A percentile compares a stretch with the other conserved stretches of the same genome.
These are phyloP conservation scores for barley (Hordeum vulgare) DNA, from an alignment of 176 grass and related monocot genomes.

Conservation along the genomic window DNA sequence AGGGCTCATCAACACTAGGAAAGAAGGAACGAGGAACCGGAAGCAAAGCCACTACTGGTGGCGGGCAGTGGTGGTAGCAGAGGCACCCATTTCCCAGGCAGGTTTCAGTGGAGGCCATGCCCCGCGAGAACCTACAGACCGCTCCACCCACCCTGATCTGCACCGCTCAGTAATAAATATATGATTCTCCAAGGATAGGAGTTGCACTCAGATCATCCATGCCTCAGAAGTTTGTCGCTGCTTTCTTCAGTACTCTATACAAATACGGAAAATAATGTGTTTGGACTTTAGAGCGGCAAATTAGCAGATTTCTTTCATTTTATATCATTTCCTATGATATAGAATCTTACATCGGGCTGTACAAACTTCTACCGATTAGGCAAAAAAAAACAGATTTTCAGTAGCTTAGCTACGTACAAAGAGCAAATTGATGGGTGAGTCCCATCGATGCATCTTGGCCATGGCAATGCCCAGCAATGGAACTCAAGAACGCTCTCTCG, in stretches of 20 bases:
- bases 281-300: background rate
- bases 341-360: background rate
- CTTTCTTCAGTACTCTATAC: background rate
- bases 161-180: background rate
- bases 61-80: background rate
- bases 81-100: background rate
- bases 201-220: background rate
- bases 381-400: background rate
- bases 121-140: background rate
- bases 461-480: slow-evolving; percentile 25
- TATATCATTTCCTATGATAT: background rate
- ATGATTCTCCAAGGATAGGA: background rate
- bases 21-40: background rate
- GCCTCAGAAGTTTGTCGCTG: background rate
- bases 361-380: background rate
- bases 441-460: background rate
- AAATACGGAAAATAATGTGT: background rate
- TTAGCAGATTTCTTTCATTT: background rate
- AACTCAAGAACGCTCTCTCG: slow-evolving; percentile 40
- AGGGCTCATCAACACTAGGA: background rate
- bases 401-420: background rate
- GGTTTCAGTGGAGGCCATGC: background rate
- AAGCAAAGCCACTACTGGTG: background rate
- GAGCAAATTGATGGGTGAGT: background rate
- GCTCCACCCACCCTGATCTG: background rate